Base-by-base conservation (phyloP, 352 stramenopile species). In the Phytophthora hibernalis region DNA sequence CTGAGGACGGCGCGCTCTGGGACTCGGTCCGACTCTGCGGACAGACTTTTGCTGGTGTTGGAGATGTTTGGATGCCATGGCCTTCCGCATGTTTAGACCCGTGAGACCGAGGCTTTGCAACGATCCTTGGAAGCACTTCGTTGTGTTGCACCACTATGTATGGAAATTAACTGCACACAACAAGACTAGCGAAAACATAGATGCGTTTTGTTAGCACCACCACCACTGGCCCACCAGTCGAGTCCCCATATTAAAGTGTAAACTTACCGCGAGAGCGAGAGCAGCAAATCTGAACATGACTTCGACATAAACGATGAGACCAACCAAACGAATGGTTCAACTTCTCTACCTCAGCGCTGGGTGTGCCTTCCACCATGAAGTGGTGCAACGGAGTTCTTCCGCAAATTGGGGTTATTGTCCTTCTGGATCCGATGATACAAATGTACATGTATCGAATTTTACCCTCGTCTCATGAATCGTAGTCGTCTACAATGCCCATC, bases 121-220 rank as follows among this genome's bases (percentile, higher is more conserved):
- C 28, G 42, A 44, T 44, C 37, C n/a, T 13, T 58, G 11, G 31
- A 61, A 54, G 30, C 40, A 28, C 43, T 54, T 56, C 54, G 35
- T 69, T 49, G 44, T n/a, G 50, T 30, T 57, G 35, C 28, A 47
- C 20, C 24, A 40, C n/a, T 18, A 48, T 51, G 20, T 18, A 53
- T 38, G 58, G 31, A 63, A 55, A 44, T 54, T 13, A 40, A 21
- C 21, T 28, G 43, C 58, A 59, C 61, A 54, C 47, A 69, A 65
- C 61, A 45, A 65, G 45, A 69, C 61, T 64, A 54, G 61, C 40
- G 45, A 65, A 54, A 65, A 50, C 61, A 70, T 65, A 70, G 21
- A 52, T 33, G 61, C 47, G 61, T 28, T 35, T 58, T 45, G 42
- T 58, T n/a, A n/a, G n/a, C n/a, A n/a, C n/a, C n/a, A n/a, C n/a